Evolutionary conservation across 306 rosid genomes (phyloP).

Genomic region (Rubus parviflorus): DNA sequence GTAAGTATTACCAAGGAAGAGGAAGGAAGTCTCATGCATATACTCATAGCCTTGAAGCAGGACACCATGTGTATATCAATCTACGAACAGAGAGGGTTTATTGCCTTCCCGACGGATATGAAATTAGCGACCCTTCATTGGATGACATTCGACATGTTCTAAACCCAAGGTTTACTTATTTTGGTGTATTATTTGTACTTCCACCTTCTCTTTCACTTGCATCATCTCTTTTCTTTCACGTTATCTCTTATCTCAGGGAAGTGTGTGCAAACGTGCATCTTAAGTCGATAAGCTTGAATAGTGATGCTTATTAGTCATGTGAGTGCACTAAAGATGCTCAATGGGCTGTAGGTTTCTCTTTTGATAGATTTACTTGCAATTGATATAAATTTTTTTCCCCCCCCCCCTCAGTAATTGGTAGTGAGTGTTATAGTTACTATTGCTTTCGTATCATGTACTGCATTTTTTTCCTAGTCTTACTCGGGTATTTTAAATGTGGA

Average conservation of each 20-base stretch:
- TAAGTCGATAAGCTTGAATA: constrained; percentile 9
- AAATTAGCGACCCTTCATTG: constrained; percentile 92
- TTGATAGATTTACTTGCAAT: not conserved
- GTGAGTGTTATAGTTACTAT: not conserved
- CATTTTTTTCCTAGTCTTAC: not conserved
- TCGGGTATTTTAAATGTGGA: not conserved
- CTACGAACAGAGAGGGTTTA: constrained; percentile 91
- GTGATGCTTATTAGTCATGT: constrained; percentile 14
- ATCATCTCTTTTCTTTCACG: constrained; percentile 5
- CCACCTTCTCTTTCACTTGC: not conserved
- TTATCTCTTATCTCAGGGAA: constrained; percentile 11
- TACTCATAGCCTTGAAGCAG: constrained; percentile 98
- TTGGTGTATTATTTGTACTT: constrained; percentile 17
- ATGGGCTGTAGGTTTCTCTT: not conserved
- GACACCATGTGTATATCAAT: constrained; percentile 92
- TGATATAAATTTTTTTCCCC: not conserved
- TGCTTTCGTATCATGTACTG: not conserved
- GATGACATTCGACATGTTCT: constrained; percentile 95
- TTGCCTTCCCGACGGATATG: constrained; percentile 98
- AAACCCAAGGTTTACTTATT: constrained; percentile 74
- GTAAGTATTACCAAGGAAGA: constrained; percentile 95
- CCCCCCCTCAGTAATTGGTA: not conserved
- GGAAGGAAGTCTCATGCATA: constrained; percentile 96
- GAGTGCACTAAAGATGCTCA: not conserved
- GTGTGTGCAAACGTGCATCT: constrained; percentile 6